Conservation (phyloP, 2,329 filamentous ascomycete species). For the Pyrenophora teres region DNA sequence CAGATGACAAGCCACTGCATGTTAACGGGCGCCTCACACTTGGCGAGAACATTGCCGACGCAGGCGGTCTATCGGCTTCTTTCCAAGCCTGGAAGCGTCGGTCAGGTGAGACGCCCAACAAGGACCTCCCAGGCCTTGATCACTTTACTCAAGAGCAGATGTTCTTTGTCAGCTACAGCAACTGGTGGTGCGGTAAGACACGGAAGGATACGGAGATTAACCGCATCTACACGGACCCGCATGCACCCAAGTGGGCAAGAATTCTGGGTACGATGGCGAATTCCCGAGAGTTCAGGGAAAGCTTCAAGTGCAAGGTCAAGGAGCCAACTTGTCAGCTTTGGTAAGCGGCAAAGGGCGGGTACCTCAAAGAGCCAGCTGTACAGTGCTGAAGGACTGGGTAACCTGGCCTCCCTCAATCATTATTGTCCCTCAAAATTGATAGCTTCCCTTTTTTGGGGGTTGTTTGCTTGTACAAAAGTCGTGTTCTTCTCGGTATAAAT, state of each 20-base stretch:
- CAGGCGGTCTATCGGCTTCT: conserved; percentile 66
- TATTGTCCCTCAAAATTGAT: too few species aligned
- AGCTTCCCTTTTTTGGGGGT: too few species aligned
- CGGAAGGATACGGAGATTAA: conserved; percentile 62
- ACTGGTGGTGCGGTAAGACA: conserved; percentile 70
- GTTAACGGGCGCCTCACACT: conserved; percentile 68
- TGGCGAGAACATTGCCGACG: conserved; percentile 74
- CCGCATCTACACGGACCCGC: conserved; percentile 65
- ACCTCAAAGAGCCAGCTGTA: too few species aligned
- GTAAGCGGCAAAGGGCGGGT: conserved; percentile 48
- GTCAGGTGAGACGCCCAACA: conserved; percentile 55
- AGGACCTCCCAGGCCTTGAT: conserved; percentile 60
- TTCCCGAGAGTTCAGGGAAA: conserved; percentile 68
- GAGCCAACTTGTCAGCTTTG: conserved; percentile 72
- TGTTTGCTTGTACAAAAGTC: too few species aligned
- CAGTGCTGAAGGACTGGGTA: too few species aligned
- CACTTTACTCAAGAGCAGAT: conserved; percentile 69
- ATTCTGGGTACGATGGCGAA: conserved; percentile 67
- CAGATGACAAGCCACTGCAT: conserved; percentile 61
- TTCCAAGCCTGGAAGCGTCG: conserved; percentile 69
- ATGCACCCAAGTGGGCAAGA: conserved; percentile 67
- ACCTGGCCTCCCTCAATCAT: too few species aligned
- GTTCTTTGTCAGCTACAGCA: conserved; percentile 69
- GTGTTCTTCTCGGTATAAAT: too few species aligned
- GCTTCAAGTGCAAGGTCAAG: conserved; percentile 68